Evolutionary conservation across 306 rosid genomes (phyloP).

Genomic region (Cicer chorassanicum): DNA sequence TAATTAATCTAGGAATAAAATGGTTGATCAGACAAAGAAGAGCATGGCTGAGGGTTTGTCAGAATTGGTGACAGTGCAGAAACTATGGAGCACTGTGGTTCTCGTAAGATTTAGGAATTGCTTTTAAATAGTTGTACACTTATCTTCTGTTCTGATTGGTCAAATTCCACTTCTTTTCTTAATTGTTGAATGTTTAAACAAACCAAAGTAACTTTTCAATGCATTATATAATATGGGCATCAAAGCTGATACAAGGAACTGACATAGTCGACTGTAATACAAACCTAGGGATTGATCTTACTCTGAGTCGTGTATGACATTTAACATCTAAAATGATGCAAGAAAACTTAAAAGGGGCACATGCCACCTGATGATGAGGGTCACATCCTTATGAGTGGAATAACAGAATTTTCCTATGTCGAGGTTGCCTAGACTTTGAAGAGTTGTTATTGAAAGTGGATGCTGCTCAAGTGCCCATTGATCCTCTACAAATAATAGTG

Average conservation of each 20-base stretch:
- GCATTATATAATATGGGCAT: background rate
- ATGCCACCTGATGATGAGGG: conserved; percentile 11
- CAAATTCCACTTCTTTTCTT: conserved; percentile 31
- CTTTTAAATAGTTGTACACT: conserved; percentile 18
- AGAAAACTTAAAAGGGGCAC: background rate
- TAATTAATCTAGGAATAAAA: conserved; percentile 62
- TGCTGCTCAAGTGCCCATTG: background rate
- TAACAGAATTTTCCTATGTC: background rate
- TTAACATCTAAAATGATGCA: background rate
- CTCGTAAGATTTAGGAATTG: conserved; percentile 58
- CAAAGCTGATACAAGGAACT: background rate
- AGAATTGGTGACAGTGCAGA: conserved; percentile 60
- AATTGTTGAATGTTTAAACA: conserved; percentile 2
- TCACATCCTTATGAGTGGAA: background rate
- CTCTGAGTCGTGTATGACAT: background rate
- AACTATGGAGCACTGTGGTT: conserved; percentile 73
- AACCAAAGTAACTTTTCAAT: background rate
- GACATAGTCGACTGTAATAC: background rate
- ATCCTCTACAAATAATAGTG: background rate
- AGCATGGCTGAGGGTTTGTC: conserved; percentile 60
- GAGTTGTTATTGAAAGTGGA: background rate
- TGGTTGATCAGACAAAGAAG: conserved; percentile 54
- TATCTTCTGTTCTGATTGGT: conserved; percentile 34
- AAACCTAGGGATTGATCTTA: conserved; percentile 2
- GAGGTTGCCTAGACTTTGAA: conserved; percentile 22